A percentile compares a stretch with the other conserved stretches of the same genome.
phyloP scores from a whole-genome alignment of 768 basidiomycete species.

The Dentipellis sp. region DNA sequence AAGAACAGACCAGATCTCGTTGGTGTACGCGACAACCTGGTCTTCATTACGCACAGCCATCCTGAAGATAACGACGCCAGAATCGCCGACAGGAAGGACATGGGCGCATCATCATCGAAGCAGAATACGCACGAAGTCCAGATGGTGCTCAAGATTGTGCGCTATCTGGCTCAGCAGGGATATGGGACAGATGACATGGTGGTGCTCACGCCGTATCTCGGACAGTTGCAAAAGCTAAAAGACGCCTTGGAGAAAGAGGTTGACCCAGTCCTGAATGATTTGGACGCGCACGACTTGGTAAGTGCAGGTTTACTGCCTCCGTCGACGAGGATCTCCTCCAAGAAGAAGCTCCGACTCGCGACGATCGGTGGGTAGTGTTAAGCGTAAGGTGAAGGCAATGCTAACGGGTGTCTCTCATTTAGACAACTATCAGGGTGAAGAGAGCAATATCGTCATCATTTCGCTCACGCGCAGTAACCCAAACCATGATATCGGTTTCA shows the following conservation, averaged over 20 bases:
- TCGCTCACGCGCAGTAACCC: slow-evolving; percentile 55
- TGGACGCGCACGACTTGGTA: slow-evolving; percentile 50
- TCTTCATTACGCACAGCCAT: slow-evolving; percentile 50
- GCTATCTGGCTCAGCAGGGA: slow-evolving; percentile 60
- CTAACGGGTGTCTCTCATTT: neutral
- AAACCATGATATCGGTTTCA: slow-evolving; percentile 54
- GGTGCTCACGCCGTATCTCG: slow-evolving; percentile 61
- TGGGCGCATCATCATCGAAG: slow-evolving; percentile 44
- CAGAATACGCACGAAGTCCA: slow-evolving; percentile 47
- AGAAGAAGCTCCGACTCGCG: slow-evolving; percentile 43
- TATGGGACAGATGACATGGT: slow-evolving; percentile 54
- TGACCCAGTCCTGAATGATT: slow-evolving; percentile 55
- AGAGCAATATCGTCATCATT: slow-evolving; percentile 57
- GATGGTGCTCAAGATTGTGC: slow-evolving; percentile 60
- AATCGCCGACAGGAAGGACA: slow-evolving; percentile 37
- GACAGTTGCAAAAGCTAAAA: slow-evolving; percentile 47
- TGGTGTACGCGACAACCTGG: slow-evolving; percentile 46
- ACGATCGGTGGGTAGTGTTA: slow-evolving; percentile 44
- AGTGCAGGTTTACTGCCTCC: slow-evolving; percentile 43
- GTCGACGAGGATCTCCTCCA: slow-evolving; percentile 28
- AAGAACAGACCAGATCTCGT: slow-evolving; percentile 38
- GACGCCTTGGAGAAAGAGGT: slow-evolving; percentile 31
- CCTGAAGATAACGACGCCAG: slow-evolving; percentile 40
- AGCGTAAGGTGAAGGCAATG: neutral
- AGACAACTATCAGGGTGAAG: slow-evolving; percentile 78